Evolutionary conservation across 768 basidiomycete species (phyloP).

Genomic region (Leccinum variicolor): DNA sequence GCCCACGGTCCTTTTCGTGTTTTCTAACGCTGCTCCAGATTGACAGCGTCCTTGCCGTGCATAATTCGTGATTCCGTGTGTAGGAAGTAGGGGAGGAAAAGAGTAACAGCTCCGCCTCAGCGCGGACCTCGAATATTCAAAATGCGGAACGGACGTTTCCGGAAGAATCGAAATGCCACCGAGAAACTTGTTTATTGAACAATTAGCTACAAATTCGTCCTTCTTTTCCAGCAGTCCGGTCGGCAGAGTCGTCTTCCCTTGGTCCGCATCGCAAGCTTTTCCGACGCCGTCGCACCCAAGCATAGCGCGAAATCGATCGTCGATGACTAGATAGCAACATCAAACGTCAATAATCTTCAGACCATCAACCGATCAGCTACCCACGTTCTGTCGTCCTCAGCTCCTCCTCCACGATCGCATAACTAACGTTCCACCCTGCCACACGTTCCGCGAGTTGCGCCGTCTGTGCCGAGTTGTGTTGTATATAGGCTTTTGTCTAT

Average conservation of each 20-base stretch:
- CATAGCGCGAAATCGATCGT: conserved; percentile 97
- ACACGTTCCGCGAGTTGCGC: conserved; percentile 87
- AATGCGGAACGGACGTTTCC: no score
- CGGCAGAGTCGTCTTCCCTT: conserved; percentile 53
- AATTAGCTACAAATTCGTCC: conserved; percentile 94
- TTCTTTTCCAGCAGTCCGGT: conserved; percentile 81
- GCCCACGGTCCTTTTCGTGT: no score
- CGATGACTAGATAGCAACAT: conserved; percentile 62
- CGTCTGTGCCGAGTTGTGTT: conserved; percentile 76
- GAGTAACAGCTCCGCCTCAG: no score
- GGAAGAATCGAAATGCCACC: no score
- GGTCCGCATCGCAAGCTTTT: conserved; percentile 79
- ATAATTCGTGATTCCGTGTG: no score
- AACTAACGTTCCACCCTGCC: conserved; percentile 85
- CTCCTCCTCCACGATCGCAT: conserved; percentile 87
- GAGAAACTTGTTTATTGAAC: no score
- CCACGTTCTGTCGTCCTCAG: conserved; percentile 90
- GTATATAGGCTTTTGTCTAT: conserved; percentile 54
- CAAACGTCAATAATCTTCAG: conserved; percentile 22
- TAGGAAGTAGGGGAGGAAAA: no score
- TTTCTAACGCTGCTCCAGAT: no score
- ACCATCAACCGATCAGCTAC: conserved; percentile 31
- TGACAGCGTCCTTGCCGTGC: no score
- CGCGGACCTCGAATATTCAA: no score
- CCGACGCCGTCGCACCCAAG: conserved; percentile 83